Percentiles rank a stretch among this genome's conserved stretches.
Conservation (phyloP, 441 rosid species). For the Croton setiger region DNA sequence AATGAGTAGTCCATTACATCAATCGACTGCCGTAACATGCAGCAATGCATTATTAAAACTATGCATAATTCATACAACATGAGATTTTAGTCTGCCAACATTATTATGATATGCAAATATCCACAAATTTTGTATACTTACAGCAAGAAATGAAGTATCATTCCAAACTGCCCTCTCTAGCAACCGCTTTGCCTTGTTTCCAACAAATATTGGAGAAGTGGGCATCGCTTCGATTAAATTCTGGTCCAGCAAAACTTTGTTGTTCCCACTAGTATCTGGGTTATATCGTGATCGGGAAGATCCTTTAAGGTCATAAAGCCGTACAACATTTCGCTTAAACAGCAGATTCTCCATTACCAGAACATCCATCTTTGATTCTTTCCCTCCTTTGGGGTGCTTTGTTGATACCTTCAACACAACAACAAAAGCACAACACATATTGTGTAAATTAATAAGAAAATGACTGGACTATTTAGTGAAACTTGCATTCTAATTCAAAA, state of each 20-base stretch:
- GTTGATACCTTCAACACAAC: slow-evolving; percentile 48
- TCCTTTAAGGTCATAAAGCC: slow-evolving; percentile 92
- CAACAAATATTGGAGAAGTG: slow-evolving; percentile 86
- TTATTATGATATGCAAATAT: neutral
- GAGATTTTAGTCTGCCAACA: too few species aligned
- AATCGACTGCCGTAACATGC: slow-evolving; percentile 45
- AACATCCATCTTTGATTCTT: slow-evolving; percentile 82
- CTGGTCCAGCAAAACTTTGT: slow-evolving; percentile 89
- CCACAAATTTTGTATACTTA: slow-evolving; percentile 29
- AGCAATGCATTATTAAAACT: slow-evolving; percentile 12
- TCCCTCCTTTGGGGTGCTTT: slow-evolving; percentile 79
- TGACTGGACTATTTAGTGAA: neutral
- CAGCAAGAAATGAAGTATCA: slow-evolving; percentile 93
- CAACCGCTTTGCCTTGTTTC: slow-evolving; percentile 83
- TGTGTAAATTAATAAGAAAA: slow-evolving; percentile 1
- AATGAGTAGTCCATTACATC: slow-evolving; percentile 97
- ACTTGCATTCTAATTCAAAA: neutral
- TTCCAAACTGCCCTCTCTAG: slow-evolving; percentile 98
- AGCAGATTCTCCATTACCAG: slow-evolving; percentile 96
- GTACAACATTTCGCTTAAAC: slow-evolving; percentile 57
- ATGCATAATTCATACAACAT: neutral
- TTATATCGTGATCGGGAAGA: slow-evolving; percentile 90
- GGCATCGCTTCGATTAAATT: slow-evolving; percentile 96
- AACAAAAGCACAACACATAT: slow-evolving; percentile 13
- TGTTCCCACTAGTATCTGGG: slow-evolving; percentile 79